A percentile compares a stretch with the other conserved stretches of the same genome.
Conservation (phyloP, 2,329 filamentous ascomycete species). For the Alternaria longipes region DNA sequence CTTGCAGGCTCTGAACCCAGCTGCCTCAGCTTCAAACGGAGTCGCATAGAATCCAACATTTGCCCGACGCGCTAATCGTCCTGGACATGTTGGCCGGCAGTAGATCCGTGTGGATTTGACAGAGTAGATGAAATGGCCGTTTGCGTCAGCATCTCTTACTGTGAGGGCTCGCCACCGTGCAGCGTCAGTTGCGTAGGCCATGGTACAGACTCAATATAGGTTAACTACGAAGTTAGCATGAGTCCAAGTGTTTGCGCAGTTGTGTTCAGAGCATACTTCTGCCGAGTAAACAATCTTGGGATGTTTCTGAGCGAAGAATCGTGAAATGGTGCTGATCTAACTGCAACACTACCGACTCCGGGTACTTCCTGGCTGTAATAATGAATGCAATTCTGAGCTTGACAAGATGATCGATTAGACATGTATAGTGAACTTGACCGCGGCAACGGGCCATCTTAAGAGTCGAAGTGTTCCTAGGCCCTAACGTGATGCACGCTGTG, state of each 20-base stretch:
- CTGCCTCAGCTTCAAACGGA: constrained; percentile 57
- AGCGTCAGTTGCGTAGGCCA: constrained; percentile 45
- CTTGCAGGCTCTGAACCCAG: constrained; percentile 66
- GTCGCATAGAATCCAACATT: constrained; percentile 65
- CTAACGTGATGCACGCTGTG: constrained; percentile 14
- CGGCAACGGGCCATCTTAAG: background rate
- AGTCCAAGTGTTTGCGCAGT: background rate
- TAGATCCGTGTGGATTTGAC: constrained; percentile 67
- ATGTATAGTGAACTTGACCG: background rate
- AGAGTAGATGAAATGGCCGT: constrained; percentile 63
- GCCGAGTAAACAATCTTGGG: background rate
- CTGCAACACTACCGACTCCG: background rate
- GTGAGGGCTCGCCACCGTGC: constrained; percentile 55
- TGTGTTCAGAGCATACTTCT: background rate
- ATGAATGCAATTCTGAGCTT: background rate
- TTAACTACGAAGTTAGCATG: background rate
- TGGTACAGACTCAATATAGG: constrained; percentile 1
- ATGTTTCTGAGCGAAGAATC: background rate
- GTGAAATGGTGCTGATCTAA: background rate
- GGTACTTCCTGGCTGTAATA: too few species aligned
- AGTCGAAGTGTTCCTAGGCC: background rate
- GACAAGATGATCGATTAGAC: background rate
- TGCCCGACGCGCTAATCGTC: constrained; percentile 66
- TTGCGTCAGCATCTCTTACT: constrained; percentile 55
- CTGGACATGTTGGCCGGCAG: constrained; percentile 69